Evolutionary conservation across 148 eudicot genomes (phyloP).

Genomic region (Camellia sinensis): DNA sequence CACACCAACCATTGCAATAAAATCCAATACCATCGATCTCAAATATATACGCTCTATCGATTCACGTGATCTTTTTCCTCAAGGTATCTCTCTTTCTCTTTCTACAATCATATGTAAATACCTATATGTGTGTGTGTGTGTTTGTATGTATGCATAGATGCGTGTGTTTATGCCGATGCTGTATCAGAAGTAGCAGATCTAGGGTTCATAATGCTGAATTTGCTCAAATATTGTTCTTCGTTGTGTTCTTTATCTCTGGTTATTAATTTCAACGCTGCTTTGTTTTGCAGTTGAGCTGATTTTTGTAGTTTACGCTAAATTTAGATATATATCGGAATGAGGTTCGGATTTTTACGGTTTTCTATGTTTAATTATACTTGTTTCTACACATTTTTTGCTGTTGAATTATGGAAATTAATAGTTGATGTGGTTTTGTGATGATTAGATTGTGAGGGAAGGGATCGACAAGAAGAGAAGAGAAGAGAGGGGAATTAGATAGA

Average conservation of each 20-base stretch:
- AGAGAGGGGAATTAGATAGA: not conserved
- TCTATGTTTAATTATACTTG: not conserved
- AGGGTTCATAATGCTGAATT: slow-evolving; percentile 15
- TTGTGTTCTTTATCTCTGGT: not conserved
- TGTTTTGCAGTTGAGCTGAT: slow-evolving; percentile 15
- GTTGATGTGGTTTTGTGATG: not conserved
- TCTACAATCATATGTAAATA: not conserved
- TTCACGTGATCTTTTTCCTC: not conserved
- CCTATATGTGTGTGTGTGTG: too few species aligned
- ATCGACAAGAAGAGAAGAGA: not conserved
- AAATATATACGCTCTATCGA: not conserved
- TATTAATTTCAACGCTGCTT: not conserved
- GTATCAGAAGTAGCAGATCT: slow-evolving; percentile 14
- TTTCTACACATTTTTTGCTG: not conserved
- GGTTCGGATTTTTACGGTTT: not conserved
- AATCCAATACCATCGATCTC: not conserved
- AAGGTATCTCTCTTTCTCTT: slow-evolving; percentile 8
- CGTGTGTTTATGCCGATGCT: not conserved
- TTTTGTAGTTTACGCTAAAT: not conserved
- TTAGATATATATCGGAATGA: not conserved
- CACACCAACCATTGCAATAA: not conserved
- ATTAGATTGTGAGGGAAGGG: slow-evolving; percentile 19
- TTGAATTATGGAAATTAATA: not conserved
- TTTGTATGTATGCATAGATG: not conserved
- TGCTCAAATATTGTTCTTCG: not conserved